Evolutionary conservation across 2,329 filamentous ascomycete species (phyloP), one percentile per base, ranked within the genome.

Genomic region (Chaetomiaceae sp.): DNA sequence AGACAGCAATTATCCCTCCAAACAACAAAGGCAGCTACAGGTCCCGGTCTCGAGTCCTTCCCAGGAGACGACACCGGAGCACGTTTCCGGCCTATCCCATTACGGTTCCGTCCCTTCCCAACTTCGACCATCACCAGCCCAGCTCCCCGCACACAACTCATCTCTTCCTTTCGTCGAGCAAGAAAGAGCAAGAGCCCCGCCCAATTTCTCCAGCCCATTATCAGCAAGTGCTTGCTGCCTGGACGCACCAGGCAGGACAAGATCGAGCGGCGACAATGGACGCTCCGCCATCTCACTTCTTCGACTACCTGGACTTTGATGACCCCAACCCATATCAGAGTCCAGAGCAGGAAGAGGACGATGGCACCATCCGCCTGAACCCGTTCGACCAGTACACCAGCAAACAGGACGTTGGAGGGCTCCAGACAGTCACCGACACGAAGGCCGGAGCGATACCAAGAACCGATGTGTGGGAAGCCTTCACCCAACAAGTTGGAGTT

Each of bases 301-400:
- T 59, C 42, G 59, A 63, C 38, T 58, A 48, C 20, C 25, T 63
- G 43, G 58, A 58, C 37, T 54, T 61, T 20, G 52, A 56, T 20
- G 58, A 55, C 33, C 34, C 52, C 21, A 49, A 48, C 31, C 16
- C 58, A 13, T 60, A 56, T 35, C 55, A 57, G 14, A 57, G 52
- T 27, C 53, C 54, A 27, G 56, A 58, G 14, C 54, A 56, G 3
- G 55, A 55, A 38, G 51, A 14, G 9, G 51, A 54, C 4, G 41
- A 31, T 10, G 44, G 35, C 20, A 31, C 31, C 39, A 39, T 51
- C 31, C 37, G 34, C 40, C 34, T 59, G 34, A 45, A 53, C n/a
- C 16, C 44, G 8, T 56, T 54, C 42, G 48, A 50, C 10, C 13
- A 47, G 10, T 53, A 55, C 46, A 48, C 41, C 45, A 34, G 31